Evolutionary conservation across 2,329 filamentous ascomycete genomes (phyloP).

Genomic region (Colletotrichum sidae): DNA sequence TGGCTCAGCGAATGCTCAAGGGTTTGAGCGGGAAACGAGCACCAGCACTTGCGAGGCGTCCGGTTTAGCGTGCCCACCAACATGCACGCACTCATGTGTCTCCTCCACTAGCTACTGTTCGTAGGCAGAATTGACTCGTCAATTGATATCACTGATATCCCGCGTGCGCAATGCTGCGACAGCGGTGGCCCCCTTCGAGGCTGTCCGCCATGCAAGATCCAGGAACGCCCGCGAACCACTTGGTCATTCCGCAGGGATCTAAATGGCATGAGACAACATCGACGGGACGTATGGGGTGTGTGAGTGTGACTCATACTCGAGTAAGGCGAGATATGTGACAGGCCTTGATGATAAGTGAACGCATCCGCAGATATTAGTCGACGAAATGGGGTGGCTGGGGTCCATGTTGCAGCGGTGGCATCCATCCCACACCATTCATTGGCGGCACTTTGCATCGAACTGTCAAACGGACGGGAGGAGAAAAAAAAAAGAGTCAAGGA

Average conservation of each 20-base stretch:
- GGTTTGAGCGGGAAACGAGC: slow-evolving; percentile 4
- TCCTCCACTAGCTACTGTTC: slow-evolving; percentile 5
- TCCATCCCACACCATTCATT: slow-evolving; percentile 32
- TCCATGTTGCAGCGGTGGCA: slow-evolving; percentile 28
- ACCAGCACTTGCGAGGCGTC: slow-evolving; percentile 32
- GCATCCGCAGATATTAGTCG: slow-evolving; percentile 4
- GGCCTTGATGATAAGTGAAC: no score
- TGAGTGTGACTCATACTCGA: slow-evolving; percentile 36
- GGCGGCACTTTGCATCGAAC: slow-evolving; percentile 32
- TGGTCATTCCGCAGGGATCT: slow-evolving; percentile 35
- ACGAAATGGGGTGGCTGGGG: slow-evolving; percentile 36
- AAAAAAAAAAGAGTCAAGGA: slow-evolving; percentile 11
- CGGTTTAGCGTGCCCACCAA: slow-evolving; percentile 31
- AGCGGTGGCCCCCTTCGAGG: slow-evolving; percentile 15
- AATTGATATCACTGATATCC: slow-evolving; percentile 17
- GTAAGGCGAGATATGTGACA: slow-evolving; percentile 20
- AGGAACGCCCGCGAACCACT: slow-evolving; percentile 37
- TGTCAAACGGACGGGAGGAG: slow-evolving; percentile 20
- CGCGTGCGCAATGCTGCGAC: slow-evolving; percentile 9
- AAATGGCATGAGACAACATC: slow-evolving; percentile 34
- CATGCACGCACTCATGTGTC: slow-evolving; percentile 32
- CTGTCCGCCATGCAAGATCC: slow-evolving; percentile 38
- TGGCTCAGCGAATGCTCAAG: slow-evolving; percentile 22
- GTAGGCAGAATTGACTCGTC: slow-evolving; percentile 37
- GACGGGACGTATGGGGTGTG: slow-evolving; percentile 37